These are phyloP conservation scores for Fusarium goolgardi DNA, from an alignment of 2,329 filamentous ascomycete genomes.

Conservation along the genomic window DNA sequence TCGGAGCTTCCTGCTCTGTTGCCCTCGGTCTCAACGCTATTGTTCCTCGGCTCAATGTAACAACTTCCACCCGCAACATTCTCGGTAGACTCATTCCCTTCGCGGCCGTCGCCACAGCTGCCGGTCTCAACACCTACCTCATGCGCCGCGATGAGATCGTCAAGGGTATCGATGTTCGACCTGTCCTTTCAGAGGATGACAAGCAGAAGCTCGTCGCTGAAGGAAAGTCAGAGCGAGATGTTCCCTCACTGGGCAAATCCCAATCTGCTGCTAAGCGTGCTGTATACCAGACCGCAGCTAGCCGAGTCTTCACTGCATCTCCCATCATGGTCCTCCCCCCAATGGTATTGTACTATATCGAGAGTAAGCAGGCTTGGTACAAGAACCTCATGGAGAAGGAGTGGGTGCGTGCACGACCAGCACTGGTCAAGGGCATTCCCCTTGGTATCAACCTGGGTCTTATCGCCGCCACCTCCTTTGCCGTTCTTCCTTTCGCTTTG, in stretches of 20 bases:
- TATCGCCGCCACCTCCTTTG: slow-evolving; percentile 87
- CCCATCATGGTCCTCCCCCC: slow-evolving; percentile 98
- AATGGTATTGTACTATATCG: slow-evolving; percentile 83
- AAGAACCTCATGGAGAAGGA: slow-evolving; percentile 66
- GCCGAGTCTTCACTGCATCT: slow-evolving; percentile 90
- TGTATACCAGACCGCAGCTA: slow-evolving; percentile 91
- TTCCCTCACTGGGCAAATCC: slow-evolving; percentile 83
- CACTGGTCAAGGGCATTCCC: slow-evolving; percentile 66
- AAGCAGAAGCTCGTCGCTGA: slow-evolving; percentile 67
- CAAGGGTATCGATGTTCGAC: slow-evolving; percentile 91
- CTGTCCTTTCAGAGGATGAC: slow-evolving; percentile 77
- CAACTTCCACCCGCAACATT: slow-evolving; percentile 78
- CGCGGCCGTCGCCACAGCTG: slow-evolving; percentile 91
- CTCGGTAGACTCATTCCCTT: slow-evolving; percentile 93
- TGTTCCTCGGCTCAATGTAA: slow-evolving; percentile 85
- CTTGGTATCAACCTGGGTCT: slow-evolving; percentile 87
- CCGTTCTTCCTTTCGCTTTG: slow-evolving; percentile 88
- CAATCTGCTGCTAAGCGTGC: slow-evolving; percentile 88
- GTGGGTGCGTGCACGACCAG: slow-evolving; percentile 83
- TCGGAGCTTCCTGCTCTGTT: slow-evolving; percentile 92
- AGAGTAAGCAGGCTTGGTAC: slow-evolving; percentile 62
- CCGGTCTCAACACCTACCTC: slow-evolving; percentile 93
- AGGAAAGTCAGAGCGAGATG: slow-evolving; percentile 72
- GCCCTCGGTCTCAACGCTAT: slow-evolving; percentile 91
- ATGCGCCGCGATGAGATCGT: slow-evolving; percentile 98